Percentiles rank a stretch among this genome's conserved stretches.
Evolutionary conservation across 768 basidiomycete genomes (phyloP).

Genomic region (Amanita inopinata): DNA sequence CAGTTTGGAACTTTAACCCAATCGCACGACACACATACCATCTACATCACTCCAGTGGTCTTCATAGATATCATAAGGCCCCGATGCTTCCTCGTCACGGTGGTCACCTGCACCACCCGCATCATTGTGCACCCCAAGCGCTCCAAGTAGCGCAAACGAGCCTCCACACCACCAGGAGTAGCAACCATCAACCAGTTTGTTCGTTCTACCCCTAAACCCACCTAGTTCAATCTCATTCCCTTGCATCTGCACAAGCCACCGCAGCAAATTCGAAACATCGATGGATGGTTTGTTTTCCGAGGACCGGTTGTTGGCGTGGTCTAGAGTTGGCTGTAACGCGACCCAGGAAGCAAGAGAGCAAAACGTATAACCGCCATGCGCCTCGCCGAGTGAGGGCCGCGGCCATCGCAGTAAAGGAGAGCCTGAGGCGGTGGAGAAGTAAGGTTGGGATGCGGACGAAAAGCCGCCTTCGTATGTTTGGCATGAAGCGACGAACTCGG

Average conservation of each 20-base stretch:
- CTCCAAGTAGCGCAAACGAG: constrained; percentile 68
- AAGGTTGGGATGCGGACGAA: constrained; percentile 67
- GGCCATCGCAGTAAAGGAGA: constrained; percentile 30
- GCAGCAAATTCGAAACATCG: constrained; percentile 47
- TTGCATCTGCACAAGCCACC: constrained; percentile 87
- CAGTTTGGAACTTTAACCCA: background rate
- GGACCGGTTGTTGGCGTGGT: constrained; percentile 10
- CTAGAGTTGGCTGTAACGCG: constrained; percentile 53
- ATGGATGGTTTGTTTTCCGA: constrained; percentile 28
- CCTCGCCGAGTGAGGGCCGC: constrained; percentile 82
- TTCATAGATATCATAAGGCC: constrained; percentile 4
- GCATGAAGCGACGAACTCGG: constrained; percentile 77
- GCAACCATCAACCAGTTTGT: constrained; percentile 98
- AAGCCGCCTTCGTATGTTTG: constrained; percentile 99
- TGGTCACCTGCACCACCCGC: constrained; percentile 20
- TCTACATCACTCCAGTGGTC: constrained; percentile 64
- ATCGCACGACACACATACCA: constrained; percentile 28
- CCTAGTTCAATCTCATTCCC: constrained; percentile 76
- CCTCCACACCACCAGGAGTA: constrained; percentile 99
- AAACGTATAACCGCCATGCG: constrained; percentile 96
- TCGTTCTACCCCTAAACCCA: constrained; percentile 88
- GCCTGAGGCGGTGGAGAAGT: constrained; percentile 25
- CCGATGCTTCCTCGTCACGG: background rate
- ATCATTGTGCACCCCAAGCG: constrained; percentile 32
- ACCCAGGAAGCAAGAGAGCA: constrained; percentile 85